These are phyloP conservation scores for Phialemoniopsis sp. DNA, from an alignment of 2,329 filamentous ascomycete species.

Conservation along the genomic window DNA sequence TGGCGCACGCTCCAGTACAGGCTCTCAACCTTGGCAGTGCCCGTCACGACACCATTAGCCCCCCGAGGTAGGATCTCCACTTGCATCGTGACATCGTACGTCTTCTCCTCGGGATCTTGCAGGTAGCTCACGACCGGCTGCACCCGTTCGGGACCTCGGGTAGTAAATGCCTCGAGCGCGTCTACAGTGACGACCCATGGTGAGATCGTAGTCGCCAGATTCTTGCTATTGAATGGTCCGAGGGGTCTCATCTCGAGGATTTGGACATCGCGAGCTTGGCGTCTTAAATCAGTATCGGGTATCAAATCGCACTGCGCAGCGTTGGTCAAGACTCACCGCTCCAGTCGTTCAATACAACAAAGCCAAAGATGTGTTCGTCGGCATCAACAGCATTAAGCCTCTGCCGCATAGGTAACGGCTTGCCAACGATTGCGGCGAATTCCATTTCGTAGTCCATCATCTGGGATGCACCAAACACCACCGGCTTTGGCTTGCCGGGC, in stretches of 20 bases:
- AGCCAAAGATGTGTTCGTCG: constrained; percentile 56
- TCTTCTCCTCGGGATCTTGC: constrained; percentile 23
- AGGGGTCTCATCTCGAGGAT: constrained; percentile 56
- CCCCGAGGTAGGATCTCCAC: constrained; percentile 18
- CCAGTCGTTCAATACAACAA: constrained; percentile 63
- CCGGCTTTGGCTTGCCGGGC: background rate
- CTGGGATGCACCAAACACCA: constrained; percentile 22
- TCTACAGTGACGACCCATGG: constrained; percentile 60
- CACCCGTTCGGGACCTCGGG: constrained; percentile 19
- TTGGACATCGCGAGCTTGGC: constrained; percentile 59
- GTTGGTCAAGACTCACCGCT: constrained; percentile 29
- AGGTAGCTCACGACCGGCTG: constrained; percentile 23
- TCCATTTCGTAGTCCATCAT: constrained; percentile 39
- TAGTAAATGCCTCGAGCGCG: constrained; percentile 56
- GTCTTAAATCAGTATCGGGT: too few relatives aligned
- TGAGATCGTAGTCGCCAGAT: constrained; percentile 54
- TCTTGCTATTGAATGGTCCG: constrained; percentile 58
- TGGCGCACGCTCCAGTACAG: constrained; percentile 1
- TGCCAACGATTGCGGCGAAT: constrained; percentile 38
- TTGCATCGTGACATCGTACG: constrained; percentile 24
- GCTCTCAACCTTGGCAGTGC: constrained; percentile 18
- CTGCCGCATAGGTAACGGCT: constrained; percentile 27
- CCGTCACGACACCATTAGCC: constrained; percentile 14
- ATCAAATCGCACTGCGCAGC: too few relatives aligned
- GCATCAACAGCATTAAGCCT: constrained; percentile 39